These are phyloP conservation scores for Oxyria digyna DNA, from an alignment of 148 eudicot genomes.

Conservation along the genomic window DNA sequence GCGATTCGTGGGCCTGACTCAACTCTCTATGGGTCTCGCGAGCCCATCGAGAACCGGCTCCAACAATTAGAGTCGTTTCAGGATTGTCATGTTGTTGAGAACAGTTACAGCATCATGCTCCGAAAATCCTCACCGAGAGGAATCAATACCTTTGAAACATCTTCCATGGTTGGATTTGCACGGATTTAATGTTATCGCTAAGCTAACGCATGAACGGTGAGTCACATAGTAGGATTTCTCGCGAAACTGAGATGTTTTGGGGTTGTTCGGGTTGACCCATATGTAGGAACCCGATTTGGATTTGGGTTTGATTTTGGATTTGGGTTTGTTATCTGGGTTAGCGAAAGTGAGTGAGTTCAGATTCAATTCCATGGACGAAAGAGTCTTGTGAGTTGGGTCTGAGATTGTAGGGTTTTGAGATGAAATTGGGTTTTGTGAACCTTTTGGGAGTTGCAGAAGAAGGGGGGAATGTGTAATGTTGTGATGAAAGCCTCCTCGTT, in stretches of 20 bases:
- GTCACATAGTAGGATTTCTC: conserved; percentile 37
- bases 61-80: conserved; percentile 27
- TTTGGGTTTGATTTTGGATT: neutral
- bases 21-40: no score
- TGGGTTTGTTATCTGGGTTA: neutral
- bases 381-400: neutral
- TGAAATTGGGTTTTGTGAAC: neutral
- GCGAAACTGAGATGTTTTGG: conserved; percentile 40
- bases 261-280: conserved; percentile 78
- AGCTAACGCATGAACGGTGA: conserved; percentile 33
- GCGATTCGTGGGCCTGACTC: no score
- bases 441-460: neutral
- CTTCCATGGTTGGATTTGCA: conserved; percentile 26
- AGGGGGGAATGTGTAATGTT: neutral
- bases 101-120: conserved; percentile 70
- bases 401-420: neutral
- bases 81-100: conserved; percentile 53
- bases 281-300: conserved; percentile 17
- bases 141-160: conserved; percentile 24
- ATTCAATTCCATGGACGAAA: neutral
- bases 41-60: no score
- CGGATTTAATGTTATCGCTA: conserved; percentile 34
- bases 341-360: neutral
- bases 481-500: neutral
- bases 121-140: conserved; percentile 22